Evolutionary conservation across 2,329 filamentous ascomycete genomes (phyloP).

Genomic region (Beauveria sp.): DNA sequence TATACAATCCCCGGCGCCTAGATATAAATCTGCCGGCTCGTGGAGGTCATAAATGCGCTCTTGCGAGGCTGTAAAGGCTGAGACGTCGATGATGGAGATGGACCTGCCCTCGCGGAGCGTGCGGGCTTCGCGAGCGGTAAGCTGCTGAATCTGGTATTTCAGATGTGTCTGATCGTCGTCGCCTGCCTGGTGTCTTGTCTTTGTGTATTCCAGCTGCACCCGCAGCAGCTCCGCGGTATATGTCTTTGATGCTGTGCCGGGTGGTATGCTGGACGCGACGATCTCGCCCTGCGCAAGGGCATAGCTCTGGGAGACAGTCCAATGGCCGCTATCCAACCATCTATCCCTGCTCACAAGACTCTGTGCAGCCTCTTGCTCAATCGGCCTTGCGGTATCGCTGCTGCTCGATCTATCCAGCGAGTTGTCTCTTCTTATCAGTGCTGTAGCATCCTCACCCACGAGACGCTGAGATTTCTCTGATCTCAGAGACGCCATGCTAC

Average conservation of each 20-base stretch:
- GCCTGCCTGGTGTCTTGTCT: not conserved
- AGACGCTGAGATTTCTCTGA: not conserved
- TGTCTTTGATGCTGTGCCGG: not conserved
- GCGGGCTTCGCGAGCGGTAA: not conserved
- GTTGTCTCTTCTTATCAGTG: no score
- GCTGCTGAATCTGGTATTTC: not conserved
- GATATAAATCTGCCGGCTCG: not conserved
- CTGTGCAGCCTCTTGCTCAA: not conserved
- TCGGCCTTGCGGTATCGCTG: not conserved
- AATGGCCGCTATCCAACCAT: no score
- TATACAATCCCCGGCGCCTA: not conserved
- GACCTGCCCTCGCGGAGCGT: not conserved
- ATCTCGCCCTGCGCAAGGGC: constrained; percentile 3
- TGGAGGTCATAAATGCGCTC: not conserved
- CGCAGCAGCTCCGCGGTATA: not conserved
- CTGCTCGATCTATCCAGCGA: not conserved
- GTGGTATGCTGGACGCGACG: not conserved
- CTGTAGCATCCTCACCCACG: no score
- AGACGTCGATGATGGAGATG: not conserved
- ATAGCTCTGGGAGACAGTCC: not conserved
- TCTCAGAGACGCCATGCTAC: not conserved
- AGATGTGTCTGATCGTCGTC: not conserved
- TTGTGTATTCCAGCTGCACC: constrained; percentile 4
- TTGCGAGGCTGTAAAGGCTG: not conserved
- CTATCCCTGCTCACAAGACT: no score